phyloP scores from a whole-genome alignment of 192 early-diverging fungal species.

The Helicostylum pulchrum region DNA sequence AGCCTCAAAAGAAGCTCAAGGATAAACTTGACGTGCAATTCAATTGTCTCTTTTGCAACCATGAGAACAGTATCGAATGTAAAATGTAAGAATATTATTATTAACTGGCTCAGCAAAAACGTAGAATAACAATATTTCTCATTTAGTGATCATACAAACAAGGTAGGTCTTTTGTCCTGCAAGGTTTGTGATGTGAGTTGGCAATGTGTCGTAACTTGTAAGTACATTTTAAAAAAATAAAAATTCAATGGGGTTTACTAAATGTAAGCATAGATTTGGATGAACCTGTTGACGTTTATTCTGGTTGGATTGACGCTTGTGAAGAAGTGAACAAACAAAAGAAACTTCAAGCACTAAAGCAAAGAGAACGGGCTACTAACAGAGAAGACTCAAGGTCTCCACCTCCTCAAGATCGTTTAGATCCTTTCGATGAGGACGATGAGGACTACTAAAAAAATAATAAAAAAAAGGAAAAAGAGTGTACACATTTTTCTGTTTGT shows the following conservation, averaged over 20 bases:
- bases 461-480: neutral
- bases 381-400: constrained; percentile 11
- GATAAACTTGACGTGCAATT: constrained; percentile 70
- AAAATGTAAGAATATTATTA: constrained; percentile 56
- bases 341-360: constrained; percentile 7
- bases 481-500: neutral
- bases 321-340: constrained; percentile 51
- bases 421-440: constrained; percentile 23
- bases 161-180: constrained; percentile 76
- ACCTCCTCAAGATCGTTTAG: constrained; percentile 10
- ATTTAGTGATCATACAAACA: constrained; percentile 60
- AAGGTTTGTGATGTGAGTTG: constrained; percentile 73
- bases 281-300: constrained; percentile 86
- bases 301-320: constrained; percentile 85
- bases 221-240: constrained; percentile 9
- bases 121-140: neutral
- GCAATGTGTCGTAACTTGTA: constrained; percentile 68
- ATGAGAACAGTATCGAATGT: constrained; percentile 74
- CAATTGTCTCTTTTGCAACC: constrained; percentile 84
- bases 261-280: constrained; percentile 48
- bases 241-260: neutral
- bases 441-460: constrained; percentile 4
- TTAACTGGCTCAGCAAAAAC: too few relatives aligned
- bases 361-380: constrained; percentile 7
- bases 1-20: constrained; percentile 62